Conservation (phyloP, 768 basidiomycete genomes). For the Holtermannia corniformis region DNA sequence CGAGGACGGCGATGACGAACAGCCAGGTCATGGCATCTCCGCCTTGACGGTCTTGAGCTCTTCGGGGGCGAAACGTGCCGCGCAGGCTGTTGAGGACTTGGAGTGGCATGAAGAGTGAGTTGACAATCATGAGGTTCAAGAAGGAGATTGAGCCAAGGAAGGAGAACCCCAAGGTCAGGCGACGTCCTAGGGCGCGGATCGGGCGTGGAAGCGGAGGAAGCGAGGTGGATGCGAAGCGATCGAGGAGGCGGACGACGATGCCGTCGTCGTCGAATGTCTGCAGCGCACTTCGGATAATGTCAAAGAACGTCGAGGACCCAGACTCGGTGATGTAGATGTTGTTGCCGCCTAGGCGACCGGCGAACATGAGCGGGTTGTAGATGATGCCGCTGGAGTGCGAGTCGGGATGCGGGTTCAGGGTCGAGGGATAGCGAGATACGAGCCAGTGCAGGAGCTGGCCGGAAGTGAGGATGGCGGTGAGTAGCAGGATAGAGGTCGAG, state of each 20-base stretch:
- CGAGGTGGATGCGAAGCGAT: neutral
- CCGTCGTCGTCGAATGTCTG: constrained; percentile 23
- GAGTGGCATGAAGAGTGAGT: constrained; percentile 25
- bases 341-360: constrained; percentile 6
- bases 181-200: constrained; percentile 9
- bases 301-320: constrained; percentile 15
- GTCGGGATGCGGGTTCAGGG: neutral
- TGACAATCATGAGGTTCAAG: constrained; percentile 19
- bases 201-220: neutral
- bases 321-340: constrained; percentile 22
- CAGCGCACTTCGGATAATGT: constrained; percentile 22
- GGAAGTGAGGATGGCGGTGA: constrained; percentile 12
- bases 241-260: constrained; percentile 1
- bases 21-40: constrained; percentile 7
- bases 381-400: constrained; percentile 11
- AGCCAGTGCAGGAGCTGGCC: constrained; percentile 21
- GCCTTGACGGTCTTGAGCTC: constrained; percentile 1
- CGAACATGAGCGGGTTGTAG: constrained; percentile 6
- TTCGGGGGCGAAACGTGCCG: constrained; percentile 9
- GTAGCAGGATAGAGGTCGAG: constrained; percentile 19
- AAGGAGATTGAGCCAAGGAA: constrained; percentile 30
- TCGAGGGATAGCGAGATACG: constrained; percentile 8
- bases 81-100: constrained; percentile 23
- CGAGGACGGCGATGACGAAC: constrained; percentile 26
- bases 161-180: constrained; percentile 26